These are phyloP conservation scores for Boechera retrofracta DNA, from an alignment of 345 rosid genomes.

Conservation along the genomic window DNA sequence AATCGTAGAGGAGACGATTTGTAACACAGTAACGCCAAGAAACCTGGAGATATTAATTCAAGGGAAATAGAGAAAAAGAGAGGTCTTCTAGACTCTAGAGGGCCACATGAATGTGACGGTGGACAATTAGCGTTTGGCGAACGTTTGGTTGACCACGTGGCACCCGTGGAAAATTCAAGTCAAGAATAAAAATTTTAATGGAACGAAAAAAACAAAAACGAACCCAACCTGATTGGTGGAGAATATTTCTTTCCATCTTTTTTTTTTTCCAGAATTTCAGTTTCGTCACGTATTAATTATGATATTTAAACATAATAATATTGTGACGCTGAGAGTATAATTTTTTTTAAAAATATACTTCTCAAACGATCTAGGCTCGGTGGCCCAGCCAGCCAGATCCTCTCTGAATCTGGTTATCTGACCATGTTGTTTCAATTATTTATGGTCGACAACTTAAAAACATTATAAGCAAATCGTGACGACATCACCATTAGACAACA, in stretches of 20 bases:
- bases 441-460: background rate
- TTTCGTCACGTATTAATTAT: background rate
- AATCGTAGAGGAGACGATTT: constrained; percentile 30
- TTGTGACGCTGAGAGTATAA: background rate
- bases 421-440: no score
- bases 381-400: no score
- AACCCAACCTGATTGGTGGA: constrained; percentile 32
- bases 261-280: background rate
- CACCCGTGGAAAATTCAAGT: constrained; percentile 8
- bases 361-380: no score
- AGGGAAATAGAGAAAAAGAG: constrained; percentile 10
- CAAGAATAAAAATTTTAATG: background rate
- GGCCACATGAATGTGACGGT: constrained; percentile 23
- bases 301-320: constrained; percentile 32
- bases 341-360: no score
- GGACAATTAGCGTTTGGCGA: constrained; percentile 31
- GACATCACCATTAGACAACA: background rate
- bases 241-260: background rate
- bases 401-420: no score
- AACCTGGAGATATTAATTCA: constrained; percentile 32
- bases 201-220: background rate
- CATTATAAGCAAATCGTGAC: background rate
- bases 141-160: constrained; percentile 33
- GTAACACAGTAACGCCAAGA: constrained; percentile 31
- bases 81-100: background rate